Base-by-base conservation (phyloP, 352 stramenopile species). In the Globisporangium lucens region DNA sequence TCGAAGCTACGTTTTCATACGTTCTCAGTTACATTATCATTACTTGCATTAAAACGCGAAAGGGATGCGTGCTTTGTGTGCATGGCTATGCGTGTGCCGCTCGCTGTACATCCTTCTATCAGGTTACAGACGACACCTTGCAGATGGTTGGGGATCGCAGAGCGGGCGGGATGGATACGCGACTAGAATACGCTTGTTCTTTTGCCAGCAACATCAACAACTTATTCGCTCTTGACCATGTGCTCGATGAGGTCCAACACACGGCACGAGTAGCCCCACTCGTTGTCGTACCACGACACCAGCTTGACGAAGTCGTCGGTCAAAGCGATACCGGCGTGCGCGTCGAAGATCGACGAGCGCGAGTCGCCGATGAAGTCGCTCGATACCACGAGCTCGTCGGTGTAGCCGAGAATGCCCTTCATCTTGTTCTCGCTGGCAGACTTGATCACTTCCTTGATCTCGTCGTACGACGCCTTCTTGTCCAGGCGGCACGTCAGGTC, bases 281-380 rank as follows among this genome's bases (percentile, higher is more conserved):
- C 97, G 89, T 99, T 99, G 88, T 99, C 98, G 78, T 99, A 99
- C 97, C 97, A 99, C 68, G 95, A 97, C 60, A 99, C 91, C 71
- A 99, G 89, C 96, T 99, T 99, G 66, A 99, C 95, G 75, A 99
- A 99, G 77, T 97, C 89, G 67, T 97, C 89, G 73, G 97, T 99
- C 69, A 99, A 90, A 68, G 97, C 97, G 78, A 99, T 99, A 71
- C 97, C 95, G 55, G 98, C 97, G 67, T 90, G 79, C 22, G 97
- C 94, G 79, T 99, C 98, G 68, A 99, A 99, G 89, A 99, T 99
- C 70, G 93, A 98, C 56, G 97, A 99, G 70, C 89, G 90, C 60
- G 91, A 81, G 83, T 99, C 95, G 66, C 91, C 89, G 67, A 99
- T 89, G 71, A 99, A 99, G 79, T 99, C 98, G 70, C 86, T 98